Conservation (phyloP, 176 grass and related monocot species). For the Oryza nivara region DNA sequence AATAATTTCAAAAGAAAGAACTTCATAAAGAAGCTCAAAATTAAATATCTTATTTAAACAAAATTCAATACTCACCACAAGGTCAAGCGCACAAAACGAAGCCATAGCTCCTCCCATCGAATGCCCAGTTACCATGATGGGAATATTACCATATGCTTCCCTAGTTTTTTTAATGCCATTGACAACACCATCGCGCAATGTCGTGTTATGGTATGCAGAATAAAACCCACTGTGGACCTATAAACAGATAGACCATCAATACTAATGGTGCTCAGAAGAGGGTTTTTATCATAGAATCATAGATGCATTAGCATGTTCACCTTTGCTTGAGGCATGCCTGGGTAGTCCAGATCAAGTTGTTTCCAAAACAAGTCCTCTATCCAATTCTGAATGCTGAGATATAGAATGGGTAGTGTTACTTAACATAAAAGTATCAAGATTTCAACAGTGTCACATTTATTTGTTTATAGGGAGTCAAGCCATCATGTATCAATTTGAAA, state of each 20-base stretch:
- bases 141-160: slow-evolving; percentile 60
- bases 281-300: slow-evolving; percentile 26
- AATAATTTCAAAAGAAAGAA: slow-evolving; percentile 21
- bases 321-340: slow-evolving; percentile 85
- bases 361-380: slow-evolving; percentile 92
- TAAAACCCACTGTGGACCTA: slow-evolving; percentile 85
- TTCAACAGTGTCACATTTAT: background rate
- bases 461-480: background rate
- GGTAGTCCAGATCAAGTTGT: slow-evolving; percentile 91
- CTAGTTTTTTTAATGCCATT: slow-evolving; percentile 59
- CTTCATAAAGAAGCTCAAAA: background rate
- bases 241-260: slow-evolving; percentile 10
- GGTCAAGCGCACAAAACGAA: slow-evolving; percentile 76
- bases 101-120: slow-evolving; percentile 89
- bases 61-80: slow-evolving; percentile 64
- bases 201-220: slow-evolving; percentile 80
- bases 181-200: slow-evolving; percentile 49
- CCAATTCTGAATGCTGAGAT: slow-evolving; percentile 84
- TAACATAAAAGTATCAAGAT: slow-evolving; percentile 32
- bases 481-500: slow-evolving; percentile 15
- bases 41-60: background rate
- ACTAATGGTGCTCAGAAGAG: slow-evolving; percentile 19
- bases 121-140: slow-evolving; percentile 70
- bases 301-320: slow-evolving; percentile 42
- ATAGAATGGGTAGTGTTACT: slow-evolving; percentile 26